Conservation (phyloP, 495 filamentous ascomycete genomes). For the Neurospora sp. region DNA sequence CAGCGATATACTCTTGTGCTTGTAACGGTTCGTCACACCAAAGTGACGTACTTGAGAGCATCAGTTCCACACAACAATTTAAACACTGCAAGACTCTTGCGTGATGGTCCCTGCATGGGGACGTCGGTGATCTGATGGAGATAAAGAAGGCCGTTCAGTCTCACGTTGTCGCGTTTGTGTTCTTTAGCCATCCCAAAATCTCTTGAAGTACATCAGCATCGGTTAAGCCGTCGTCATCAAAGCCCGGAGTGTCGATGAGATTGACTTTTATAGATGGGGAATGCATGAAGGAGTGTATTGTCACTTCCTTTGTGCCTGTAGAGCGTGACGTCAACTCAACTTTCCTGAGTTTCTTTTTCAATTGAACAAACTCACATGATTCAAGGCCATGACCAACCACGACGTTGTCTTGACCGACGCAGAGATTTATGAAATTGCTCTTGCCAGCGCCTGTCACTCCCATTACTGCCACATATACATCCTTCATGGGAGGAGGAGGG, state of each 20-base stretch:
- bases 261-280: not conserved
- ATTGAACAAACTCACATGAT: slow-evolving; percentile 10
- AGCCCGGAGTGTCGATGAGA: slow-evolving; percentile 32
- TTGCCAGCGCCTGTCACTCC: slow-evolving; percentile 32
- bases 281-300: not conserved
- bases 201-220: slow-evolving; percentile 29
- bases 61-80: slow-evolving; percentile 29
- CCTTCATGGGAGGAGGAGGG: too few relatives aligned
- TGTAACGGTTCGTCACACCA: too few relatives aligned
- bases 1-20: too few relatives aligned
- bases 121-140: slow-evolving; percentile 34
- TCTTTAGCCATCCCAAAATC: slow-evolving; percentile 20
- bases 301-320: slow-evolving; percentile 4
- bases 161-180: not conserved
- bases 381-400: slow-evolving; percentile 16
- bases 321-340: not conserved
- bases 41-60: slow-evolving; percentile 23
- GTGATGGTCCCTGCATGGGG: slow-evolving; percentile 27
- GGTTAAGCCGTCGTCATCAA: slow-evolving; percentile 25
- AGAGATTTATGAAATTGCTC: slow-evolving; percentile 25
- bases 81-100: slow-evolving; percentile 32
- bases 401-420: slow-evolving; percentile 6
- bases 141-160: slow-evolving; percentile 26
- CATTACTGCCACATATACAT: slow-evolving; percentile 26
- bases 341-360: too few relatives aligned